Percentiles rank a stretch among this genome's conserved stretches.
Conservation (phyloP, 441 rosid species). For the Arabidopsis lyrata region DNA sequence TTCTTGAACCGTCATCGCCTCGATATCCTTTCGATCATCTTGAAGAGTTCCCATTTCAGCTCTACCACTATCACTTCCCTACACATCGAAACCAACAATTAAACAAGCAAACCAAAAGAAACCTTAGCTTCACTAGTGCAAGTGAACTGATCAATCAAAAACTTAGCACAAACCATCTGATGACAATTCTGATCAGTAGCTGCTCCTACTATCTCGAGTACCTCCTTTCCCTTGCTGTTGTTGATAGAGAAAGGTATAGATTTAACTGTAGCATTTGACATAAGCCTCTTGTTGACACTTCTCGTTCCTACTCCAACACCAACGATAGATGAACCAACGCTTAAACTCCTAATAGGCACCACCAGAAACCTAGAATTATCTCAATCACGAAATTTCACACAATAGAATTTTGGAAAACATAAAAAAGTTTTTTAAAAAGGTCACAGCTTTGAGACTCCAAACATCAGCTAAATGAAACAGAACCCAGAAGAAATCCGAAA, state of each 20-base stretch:
- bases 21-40: conserved; percentile 58
- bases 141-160: not conserved
- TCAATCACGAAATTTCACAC: too few species aligned
- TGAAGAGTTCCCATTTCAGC: conserved; percentile 48
- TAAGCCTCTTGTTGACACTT: conserved; percentile 49
- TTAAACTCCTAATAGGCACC: conserved; percentile 49
- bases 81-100: conserved; percentile 24
- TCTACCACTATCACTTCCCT: conserved; percentile 36
- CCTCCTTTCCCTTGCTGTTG: conserved; percentile 45
- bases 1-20: conserved; percentile 76
- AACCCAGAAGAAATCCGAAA: conserved; percentile 15
- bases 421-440: not conserved
- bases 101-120: not conserved
- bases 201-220: conserved; percentile 31
- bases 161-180: conserved; percentile 40
- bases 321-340: conserved; percentile 41
- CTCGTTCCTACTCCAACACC: conserved; percentile 38
- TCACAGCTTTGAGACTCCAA: conserved; percentile 17
- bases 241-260: conserved; percentile 38
- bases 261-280: conserved; percentile 45
- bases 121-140: not conserved
- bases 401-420: not conserved
- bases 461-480: conserved; percentile 5
- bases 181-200: conserved; percentile 28
- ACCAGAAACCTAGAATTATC: conserved; percentile 59